These are phyloP conservation scores for Lepiota venenata DNA, from an alignment of 768 basidiomycete species.

Conservation along the genomic window DNA sequence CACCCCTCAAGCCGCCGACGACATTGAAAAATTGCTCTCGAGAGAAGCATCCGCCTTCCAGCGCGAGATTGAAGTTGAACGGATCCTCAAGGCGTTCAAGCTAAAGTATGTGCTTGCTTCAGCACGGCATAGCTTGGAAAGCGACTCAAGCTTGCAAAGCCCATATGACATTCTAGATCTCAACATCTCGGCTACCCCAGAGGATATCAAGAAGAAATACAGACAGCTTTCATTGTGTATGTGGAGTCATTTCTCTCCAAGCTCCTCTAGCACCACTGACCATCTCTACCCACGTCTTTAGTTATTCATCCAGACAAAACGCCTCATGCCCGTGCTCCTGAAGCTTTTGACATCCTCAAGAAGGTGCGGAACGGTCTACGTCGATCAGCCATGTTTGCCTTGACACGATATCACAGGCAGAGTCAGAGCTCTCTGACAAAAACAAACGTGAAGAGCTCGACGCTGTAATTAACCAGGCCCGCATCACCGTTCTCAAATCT, in stretches of 20 bases:
- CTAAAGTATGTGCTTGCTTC: constrained; percentile 67
- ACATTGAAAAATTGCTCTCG: constrained; percentile 77
- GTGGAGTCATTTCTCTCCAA: constrained; percentile 25
- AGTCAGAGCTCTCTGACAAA: constrained; percentile 77
- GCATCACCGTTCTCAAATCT: constrained; percentile 60
- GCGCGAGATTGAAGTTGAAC: constrained; percentile 84
- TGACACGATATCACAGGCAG: constrained; percentile 50
- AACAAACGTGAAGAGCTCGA: constrained; percentile 80
- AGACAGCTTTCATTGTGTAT: constrained; percentile 79
- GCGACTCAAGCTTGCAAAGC: constrained; percentile 35
- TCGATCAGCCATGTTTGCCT: not conserved
- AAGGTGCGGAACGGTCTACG: constrained; percentile 49
- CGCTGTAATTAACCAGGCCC: constrained; percentile 74
- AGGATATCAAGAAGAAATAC: constrained; percentile 89
- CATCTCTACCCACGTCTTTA: constrained; percentile 25
- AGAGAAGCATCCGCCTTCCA: constrained; percentile 84
- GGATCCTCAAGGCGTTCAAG: constrained; percentile 93
- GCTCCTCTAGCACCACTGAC: not conserved
- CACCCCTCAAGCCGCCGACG: constrained; percentile 37
- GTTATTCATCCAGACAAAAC: constrained; percentile 99
- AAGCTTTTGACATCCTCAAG: constrained; percentile 92
- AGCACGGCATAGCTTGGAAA: not conserved
- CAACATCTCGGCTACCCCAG: constrained; percentile 60
- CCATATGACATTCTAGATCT: constrained; percentile 94
- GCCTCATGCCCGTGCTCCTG: constrained; percentile 80